A percentile compares a stretch with the other conserved stretches of the same genome.
Evolutionary conservation across 2,329 filamentous ascomycete species (phyloP).

Genomic region (Colletotrichum graminicola): DNA sequence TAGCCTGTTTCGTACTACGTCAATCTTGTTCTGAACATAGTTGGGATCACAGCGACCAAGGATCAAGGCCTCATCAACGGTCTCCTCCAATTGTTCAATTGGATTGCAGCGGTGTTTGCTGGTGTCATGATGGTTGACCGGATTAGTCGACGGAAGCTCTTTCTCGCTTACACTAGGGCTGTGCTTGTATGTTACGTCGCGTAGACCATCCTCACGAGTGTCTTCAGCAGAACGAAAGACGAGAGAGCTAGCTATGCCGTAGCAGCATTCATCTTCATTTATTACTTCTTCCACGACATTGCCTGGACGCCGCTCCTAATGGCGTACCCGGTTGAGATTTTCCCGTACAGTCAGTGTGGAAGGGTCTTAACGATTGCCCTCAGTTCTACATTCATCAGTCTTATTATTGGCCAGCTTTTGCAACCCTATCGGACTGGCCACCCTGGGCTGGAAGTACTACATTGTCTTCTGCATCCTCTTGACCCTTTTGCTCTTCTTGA

Average conservation of each 20-base stretch:
- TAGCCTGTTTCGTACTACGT: conserved; percentile 56
- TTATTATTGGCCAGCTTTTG: conserved; percentile 57
- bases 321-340: conserved; percentile 43
- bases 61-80: conserved; percentile 58
- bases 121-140: conserved; percentile 60
- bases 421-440: conserved; percentile 55
- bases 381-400: conserved; percentile 43
- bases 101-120: conserved; percentile 28
- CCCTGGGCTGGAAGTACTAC: conserved; percentile 45
- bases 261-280: conserved; percentile 42
- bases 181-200: conserved; percentile 46
- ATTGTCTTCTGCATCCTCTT: conserved; percentile 45
- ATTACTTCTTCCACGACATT: conserved; percentile 42
- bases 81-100: conserved; percentile 37
- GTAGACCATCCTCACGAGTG: conserved; percentile 44
- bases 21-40: conserved; percentile 48
- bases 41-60: conserved; percentile 49
- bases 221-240: conserved; percentile 10
- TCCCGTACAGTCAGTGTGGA: conserved; percentile 42
- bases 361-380: conserved; percentile 41
- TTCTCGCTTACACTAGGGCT: conserved; percentile 55
- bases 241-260: conserved; percentile 43
- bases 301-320: conserved; percentile 40
- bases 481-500: conserved; percentile 37
- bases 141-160: conserved; percentile 54